phyloP scores from a whole-genome alignment of 179 eudicot species.

The Amaranthus tricolor region DNA sequence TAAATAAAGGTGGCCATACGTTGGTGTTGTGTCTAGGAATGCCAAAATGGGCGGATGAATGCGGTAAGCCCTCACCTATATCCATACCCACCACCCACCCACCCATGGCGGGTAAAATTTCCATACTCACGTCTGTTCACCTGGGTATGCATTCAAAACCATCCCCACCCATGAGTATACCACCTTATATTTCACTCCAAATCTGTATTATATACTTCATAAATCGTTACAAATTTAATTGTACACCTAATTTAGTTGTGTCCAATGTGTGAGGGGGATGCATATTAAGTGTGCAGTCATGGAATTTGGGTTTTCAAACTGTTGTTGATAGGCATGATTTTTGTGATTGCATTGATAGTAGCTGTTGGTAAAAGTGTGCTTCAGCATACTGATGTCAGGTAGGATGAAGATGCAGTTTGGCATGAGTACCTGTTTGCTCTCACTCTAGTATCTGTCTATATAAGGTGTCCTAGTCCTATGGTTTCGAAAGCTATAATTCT shows the following conservation, averaged over 20 bases:
- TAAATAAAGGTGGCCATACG: background rate
- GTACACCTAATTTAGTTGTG: background rate
- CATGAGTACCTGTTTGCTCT: conserved; percentile 25
- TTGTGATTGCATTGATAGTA: conserved; percentile 5
- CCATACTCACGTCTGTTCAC: too few species aligned
- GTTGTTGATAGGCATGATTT: conserved; percentile 17
- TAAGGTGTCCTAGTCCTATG: background rate
- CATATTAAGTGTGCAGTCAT: conserved; percentile 30
- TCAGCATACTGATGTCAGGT: conserved; percentile 36
- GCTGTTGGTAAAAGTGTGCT: conserved; percentile 22
- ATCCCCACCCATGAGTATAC: too few species aligned
- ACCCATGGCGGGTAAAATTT: too few species aligned
- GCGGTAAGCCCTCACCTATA: background rate
- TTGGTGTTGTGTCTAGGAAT: background rate
- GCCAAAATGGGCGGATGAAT: background rate
- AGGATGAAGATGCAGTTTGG: conserved; percentile 44
- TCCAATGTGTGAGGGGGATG: background rate
- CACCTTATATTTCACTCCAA: too few species aligned
- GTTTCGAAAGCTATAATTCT: background rate
- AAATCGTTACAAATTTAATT: too few species aligned
- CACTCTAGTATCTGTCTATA: conserved; percentile 7
- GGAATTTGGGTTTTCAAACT: conserved; percentile 40
- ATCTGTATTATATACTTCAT: too few species aligned
- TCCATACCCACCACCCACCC: too few species aligned
- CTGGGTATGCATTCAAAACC: too few species aligned